phyloP scores from a whole-genome alignment of 2,329 filamentous ascomycete genomes.

The Fusarium metavorans region DNA sequence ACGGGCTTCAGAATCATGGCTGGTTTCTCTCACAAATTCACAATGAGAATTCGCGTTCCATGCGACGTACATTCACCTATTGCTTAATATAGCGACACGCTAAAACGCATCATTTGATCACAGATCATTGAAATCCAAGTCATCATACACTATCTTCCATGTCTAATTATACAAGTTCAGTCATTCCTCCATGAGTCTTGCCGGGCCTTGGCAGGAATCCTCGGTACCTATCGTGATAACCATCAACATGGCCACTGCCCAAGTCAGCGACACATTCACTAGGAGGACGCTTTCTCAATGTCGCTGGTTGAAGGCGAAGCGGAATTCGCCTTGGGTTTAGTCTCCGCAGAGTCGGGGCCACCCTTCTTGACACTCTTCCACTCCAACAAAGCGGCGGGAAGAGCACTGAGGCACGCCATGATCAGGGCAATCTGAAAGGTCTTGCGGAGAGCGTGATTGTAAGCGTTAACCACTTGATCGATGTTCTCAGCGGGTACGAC shows the following conservation, averaged over 20 bases:
- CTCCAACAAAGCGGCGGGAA: constrained; percentile 20
- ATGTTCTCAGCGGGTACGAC: constrained; percentile 4
- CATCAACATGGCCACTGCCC: too few relatives aligned
- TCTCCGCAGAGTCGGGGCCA: not conserved
- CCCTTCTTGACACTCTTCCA: constrained; percentile 27
- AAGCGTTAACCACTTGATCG: constrained; percentile 53
- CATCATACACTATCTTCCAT: too few relatives aligned
- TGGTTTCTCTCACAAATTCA: not conserved
- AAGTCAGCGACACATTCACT: not conserved
- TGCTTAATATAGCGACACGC: too few relatives aligned
- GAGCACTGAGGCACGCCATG: constrained; percentile 50
- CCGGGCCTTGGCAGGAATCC: not conserved
- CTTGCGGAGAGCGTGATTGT: constrained; percentile 70
- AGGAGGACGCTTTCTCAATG: not conserved
- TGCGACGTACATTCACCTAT: too few relatives aligned
- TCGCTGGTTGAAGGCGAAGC: not conserved
- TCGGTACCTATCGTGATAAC: not conserved
- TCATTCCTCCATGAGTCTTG: not conserved
- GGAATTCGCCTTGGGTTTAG: not conserved
- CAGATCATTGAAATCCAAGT: too few relatives aligned
- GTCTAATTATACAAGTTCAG: too few relatives aligned
- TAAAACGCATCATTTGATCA: too few relatives aligned
- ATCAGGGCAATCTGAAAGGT: constrained; percentile 72
- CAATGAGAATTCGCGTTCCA: not conserved
- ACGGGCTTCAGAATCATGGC: too few relatives aligned